Base-by-base conservation (phyloP, 495 filamentous ascomycete genomes). In the Aspergillus sclerotiicarbonarius region DNA sequence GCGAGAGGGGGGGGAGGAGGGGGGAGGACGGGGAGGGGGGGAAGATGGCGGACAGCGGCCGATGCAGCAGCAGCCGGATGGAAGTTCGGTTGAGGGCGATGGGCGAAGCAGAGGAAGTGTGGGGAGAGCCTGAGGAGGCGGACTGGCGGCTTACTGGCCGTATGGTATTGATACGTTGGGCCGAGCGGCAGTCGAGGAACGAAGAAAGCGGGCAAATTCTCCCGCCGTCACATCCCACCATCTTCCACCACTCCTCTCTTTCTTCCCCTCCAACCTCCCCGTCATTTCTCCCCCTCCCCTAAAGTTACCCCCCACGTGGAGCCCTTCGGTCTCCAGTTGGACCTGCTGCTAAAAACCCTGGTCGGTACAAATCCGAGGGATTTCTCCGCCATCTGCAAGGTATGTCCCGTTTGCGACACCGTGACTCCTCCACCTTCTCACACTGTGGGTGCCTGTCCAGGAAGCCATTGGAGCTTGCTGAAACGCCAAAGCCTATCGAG, bases 161-260 rank as follows among this genome's bases (percentile, higher is more conserved):
- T 50, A 50, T 32, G 25, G 15, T 18, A 32, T 16, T 8, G 44
- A 50, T 47, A 21, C 25, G 33, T 59, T 35, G 49, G 49, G 59
- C 59, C 59, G 55, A 61, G 59, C 51, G 50, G 54, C 45, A 6
- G 44, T 32, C 29, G 45, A 58, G 25, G 25, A n/a, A n/a, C n/a
- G n/a, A 25, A 25, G 25, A 25, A 25, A 50, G 56, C 57, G 51
- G 59, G 54, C 59, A 57, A 54, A 56, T 53, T 50, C 32, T 33
- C 49, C 43, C 59, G 41, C 32, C 54, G 51, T 31, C 31, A 52
- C 54, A 57, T 61, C 59, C 53, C 54, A 57, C 59, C 29, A 32
- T 25, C 20, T 3, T 13, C 46, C 4, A 6, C 46, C 12, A 1
- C 46, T 25, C 46, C n/a, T 7, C 43, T 15, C 25, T 46, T 39